phyloP scores from a whole-genome alignment of 176 grass and related monocot genomes.

The Eremochloa ophiuroides region DNA sequence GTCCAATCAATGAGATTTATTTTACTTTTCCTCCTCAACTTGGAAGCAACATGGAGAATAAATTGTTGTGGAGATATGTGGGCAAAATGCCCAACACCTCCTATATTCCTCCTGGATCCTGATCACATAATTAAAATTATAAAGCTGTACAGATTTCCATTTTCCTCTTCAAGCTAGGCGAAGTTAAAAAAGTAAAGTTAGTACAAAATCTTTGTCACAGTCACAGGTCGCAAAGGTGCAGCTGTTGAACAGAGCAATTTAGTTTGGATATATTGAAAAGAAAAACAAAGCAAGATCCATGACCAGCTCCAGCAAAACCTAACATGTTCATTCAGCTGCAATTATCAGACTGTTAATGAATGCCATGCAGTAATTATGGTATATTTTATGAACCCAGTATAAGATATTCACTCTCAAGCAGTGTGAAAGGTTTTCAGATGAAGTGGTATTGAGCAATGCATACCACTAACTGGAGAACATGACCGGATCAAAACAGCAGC shows the following conservation, averaged over 20 bases:
- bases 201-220: background rate
- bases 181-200: background rate
- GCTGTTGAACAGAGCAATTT: background rate
- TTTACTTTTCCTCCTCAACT: background rate
- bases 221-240: background rate
- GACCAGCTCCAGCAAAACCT: no score
- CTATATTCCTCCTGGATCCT: background rate
- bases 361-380: background rate
- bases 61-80: background rate
- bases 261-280: background rate
- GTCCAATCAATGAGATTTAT: background rate
- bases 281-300: background rate
- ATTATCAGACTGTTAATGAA: background rate
- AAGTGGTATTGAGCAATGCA: background rate
- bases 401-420: background rate
- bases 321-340: background rate
- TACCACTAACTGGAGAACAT: conserved; percentile 76
- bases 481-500: conserved; percentile 88
- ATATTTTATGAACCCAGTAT: background rate
- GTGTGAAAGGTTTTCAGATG: background rate
- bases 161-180: background rate
- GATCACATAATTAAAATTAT: background rate
- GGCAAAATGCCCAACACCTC: background rate
- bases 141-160: background rate
- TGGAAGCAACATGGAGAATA: background rate